phyloP scores from a whole-genome alignment of 1,284 basidiomycete genomes.

The Pterulicium gracile region DNA sequence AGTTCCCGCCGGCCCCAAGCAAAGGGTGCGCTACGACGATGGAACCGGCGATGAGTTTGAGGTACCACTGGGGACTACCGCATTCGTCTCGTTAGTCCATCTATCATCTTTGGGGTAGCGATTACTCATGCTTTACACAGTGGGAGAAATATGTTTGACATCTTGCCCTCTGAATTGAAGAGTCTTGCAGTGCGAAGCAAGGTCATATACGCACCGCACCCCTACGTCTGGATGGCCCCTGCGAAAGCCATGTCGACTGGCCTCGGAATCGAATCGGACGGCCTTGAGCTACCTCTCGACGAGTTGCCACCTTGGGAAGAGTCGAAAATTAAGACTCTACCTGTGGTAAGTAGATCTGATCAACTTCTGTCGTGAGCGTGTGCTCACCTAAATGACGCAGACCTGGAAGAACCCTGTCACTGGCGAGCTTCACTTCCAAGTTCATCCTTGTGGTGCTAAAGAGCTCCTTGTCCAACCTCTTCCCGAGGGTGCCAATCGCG shows the following conservation, averaged over 20 bases:
- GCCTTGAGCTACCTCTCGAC: slow-evolving; percentile 42
- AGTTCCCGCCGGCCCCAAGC: slow-evolving; percentile 44
- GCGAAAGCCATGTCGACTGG: slow-evolving; percentile 55
- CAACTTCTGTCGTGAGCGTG: neutral
- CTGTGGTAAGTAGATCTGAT: slow-evolving; percentile 36
- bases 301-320: slow-evolving; percentile 61
- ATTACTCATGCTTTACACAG: neutral
- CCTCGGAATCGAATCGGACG: slow-evolving; percentile 61
- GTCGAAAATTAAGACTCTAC: slow-evolving; percentile 52
- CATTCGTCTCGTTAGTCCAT: slow-evolving; percentile 30
- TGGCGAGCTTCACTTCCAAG: slow-evolving; percentile 57
- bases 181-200: slow-evolving; percentile 51
- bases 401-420: slow-evolving; percentile 77
- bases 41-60: slow-evolving; percentile 54
- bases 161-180: slow-evolving; percentile 47
- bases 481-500: slow-evolving; percentile 30
- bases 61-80: slow-evolving; percentile 60
- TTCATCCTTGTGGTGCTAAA: slow-evolving; percentile 45
- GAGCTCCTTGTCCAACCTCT: slow-evolving; percentile 46
- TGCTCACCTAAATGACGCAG: slow-evolving; percentile 20
- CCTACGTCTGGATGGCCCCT: slow-evolving; percentile 70
- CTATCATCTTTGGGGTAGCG: neutral
- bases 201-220: slow-evolving; percentile 61
- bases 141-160: slow-evolving; percentile 57
- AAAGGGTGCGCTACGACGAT: slow-evolving; percentile 57